These are phyloP conservation scores for Brassica incana DNA, from an alignment of 345 rosid genomes.

Conservation along the genomic window DNA sequence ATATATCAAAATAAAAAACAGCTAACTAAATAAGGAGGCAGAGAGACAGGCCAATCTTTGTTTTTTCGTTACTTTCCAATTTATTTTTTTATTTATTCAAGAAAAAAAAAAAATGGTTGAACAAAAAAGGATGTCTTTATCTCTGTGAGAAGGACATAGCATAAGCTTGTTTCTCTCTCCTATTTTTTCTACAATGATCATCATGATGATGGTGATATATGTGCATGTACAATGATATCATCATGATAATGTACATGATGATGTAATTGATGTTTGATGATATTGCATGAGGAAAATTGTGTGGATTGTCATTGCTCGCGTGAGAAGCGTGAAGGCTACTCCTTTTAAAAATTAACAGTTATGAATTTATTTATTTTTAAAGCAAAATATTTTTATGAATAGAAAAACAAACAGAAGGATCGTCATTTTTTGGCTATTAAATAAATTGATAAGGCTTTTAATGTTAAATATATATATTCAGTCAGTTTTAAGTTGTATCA, in stretches of 20 bases:
- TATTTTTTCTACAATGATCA: slow-evolving; percentile 15
- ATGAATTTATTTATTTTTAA: too few relatives aligned
- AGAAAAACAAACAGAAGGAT: not conserved
- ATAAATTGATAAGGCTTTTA: not conserved
- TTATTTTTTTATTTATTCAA: not conserved
- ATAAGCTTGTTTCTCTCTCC: slow-evolving; percentile 31
- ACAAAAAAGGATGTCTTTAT: slow-evolving; percentile 20
- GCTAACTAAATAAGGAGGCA: slow-evolving; percentile 32
- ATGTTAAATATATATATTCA: not conserved
- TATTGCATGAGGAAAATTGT: slow-evolving; percentile 9
- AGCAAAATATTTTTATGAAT: not conserved
- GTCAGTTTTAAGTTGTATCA: not conserved
- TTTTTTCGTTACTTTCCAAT: slow-evolving; percentile 19
- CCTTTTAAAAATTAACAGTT: not conserved
- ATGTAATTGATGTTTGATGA: slow-evolving; percentile 7
- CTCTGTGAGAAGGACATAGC: slow-evolving; percentile 35
- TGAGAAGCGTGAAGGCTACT: slow-evolving; percentile 25
- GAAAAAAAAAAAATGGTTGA: slow-evolving; percentile 10
- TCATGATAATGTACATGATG: slow-evolving; percentile 14
- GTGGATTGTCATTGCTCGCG: slow-evolving; percentile 20
- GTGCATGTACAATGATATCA: slow-evolving; percentile 33
- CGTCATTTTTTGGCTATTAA: not conserved
- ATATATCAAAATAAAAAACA: not conserved
- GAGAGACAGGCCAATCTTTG: slow-evolving; percentile 34
- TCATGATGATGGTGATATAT: slow-evolving; percentile 36